phyloP scores from a whole-genome alignment of 805 yeast species.

The Saccharomycopsis fibuligera region DNA sequence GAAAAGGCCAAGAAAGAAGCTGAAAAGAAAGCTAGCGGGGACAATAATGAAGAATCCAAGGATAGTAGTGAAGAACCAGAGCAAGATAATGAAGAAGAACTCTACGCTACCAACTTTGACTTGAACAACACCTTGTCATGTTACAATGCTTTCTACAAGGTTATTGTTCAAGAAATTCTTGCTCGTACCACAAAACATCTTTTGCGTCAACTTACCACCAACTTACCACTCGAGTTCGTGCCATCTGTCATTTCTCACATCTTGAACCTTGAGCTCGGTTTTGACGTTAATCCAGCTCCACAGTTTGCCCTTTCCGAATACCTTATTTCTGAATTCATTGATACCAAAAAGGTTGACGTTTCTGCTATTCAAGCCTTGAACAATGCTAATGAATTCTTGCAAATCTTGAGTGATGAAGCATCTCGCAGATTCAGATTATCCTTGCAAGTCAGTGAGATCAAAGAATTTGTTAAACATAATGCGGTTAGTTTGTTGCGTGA shows the following conservation, averaged over 20 bases:
- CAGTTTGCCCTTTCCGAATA: conserved; percentile 37
- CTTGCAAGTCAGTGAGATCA: conserved; percentile 36
- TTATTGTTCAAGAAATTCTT: conserved; percentile 51
- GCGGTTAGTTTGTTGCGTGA: conserved; percentile 47
- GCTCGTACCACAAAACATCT: conserved; percentile 76
- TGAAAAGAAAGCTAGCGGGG: conserved; percentile 24
- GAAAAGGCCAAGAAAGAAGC: conserved; percentile 26
- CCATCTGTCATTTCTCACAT: conserved; percentile 61
- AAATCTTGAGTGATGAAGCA: conserved; percentile 37
- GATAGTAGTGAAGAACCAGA: conserved; percentile 23
- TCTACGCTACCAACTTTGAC: conserved; percentile 12
- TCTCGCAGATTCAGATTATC: conserved; percentile 55
- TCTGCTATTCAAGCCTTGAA: no score
- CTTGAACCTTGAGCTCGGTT: conserved; percentile 65
- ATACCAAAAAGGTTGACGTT: conserved; percentile 19
- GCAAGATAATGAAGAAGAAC: conserved; percentile 23
- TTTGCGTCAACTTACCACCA: conserved; percentile 42
- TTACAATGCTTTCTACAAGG: conserved; percentile 20
- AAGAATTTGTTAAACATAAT: conserved; percentile 23
- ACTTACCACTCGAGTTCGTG: conserved; percentile 47
- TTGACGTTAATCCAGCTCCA: conserved; percentile 36
- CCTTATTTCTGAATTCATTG: conserved; percentile 36
- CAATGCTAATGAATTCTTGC: no score
- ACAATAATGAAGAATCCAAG: conserved; percentile 21
- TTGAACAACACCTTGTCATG: conserved; percentile 10